Base-by-base conservation (phyloP, 352 stramenopile genomes). In the Phytophthora cactorum region DNA sequence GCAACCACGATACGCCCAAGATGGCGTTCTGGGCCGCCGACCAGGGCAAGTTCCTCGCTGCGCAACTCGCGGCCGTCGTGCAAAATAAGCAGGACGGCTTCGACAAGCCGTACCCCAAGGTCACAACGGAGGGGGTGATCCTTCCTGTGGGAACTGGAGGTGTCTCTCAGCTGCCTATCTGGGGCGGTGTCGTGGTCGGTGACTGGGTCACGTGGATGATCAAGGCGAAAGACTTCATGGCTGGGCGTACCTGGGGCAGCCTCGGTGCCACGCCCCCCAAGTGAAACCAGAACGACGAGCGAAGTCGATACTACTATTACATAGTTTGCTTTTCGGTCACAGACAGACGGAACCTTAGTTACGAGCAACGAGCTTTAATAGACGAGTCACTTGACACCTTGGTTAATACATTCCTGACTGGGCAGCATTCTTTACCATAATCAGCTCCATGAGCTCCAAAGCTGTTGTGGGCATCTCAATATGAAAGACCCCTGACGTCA, bases 141-240 rank as follows among this genome's bases (percentile, higher is more conserved):
- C 34, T 91, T 14, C 68, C 84, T 1, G 59, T 92, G 7, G 84
- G 83, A 1, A 66, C 63, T n/a, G 80, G 75, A 27, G 81, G 84
- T 27, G 80, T 89, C 27, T 67, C 72, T 29, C 82, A 92, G 38
- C 50, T 92, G 3, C 81, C 78, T 3, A 2, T 89, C 2, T 84
- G 66, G 14, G 80, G 79, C 25, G 80, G 81, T 1, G 45, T 85
- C n/a, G 81, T 91, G 7, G 6, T 87, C 0, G 83, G 81, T 43
- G 65, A 89, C 59, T 84, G 77, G 57, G 46, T 81, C 39, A 88
- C 82, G 2, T 70, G 76, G 22, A 15, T 75, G 38, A 25, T 87
- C 43, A 88, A 88, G 59, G 77, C 66, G 3, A 75, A 54, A 12
- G 78, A 89, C 68, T 79, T 81, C 28, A 78, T 88, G 34, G 68